Evolutionary conservation across 2,329 filamentous ascomycete genomes (phyloP).

Genomic region (Aspergillus neoniger): DNA sequence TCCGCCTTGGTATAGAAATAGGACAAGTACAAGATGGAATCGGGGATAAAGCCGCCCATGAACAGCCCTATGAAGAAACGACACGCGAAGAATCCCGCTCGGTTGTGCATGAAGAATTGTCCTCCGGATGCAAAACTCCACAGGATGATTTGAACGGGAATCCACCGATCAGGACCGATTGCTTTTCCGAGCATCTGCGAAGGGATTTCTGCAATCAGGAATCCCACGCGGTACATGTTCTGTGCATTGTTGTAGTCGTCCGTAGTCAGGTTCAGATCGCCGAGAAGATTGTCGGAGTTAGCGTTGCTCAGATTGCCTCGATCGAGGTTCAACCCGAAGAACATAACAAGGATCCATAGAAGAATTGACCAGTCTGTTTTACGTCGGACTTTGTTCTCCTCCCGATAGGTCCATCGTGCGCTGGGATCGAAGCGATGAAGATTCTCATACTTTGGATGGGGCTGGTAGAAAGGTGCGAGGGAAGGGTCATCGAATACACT

Average conservation of each 20-base stretch:
- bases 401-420: conserved; percentile 32
- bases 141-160: conserved; percentile 33
- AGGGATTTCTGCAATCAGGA: conserved; percentile 35
- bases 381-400: conserved; percentile 26
- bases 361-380: conserved; percentile 38
- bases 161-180: conserved; percentile 32
- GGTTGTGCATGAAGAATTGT: conserved; percentile 30
- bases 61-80: conserved; percentile 50
- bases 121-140: conserved; percentile 29
- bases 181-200: conserved; percentile 34
- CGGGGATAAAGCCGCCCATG: conserved; percentile 56
- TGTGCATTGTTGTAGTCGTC: conserved; percentile 37
- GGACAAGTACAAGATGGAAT: conserved; percentile 37
- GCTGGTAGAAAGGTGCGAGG: conserved; percentile 36
- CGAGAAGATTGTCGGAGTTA: conserved; percentile 29
- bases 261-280: conserved; percentile 30
- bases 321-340: conserved; percentile 32
- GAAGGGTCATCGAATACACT: conserved; percentile 49
- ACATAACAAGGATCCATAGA: conserved; percentile 52
- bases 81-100: conserved; percentile 45
- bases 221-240: conserved; percentile 32
- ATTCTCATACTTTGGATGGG: conserved; percentile 39
- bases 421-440: conserved; percentile 37
- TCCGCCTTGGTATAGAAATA: conserved; percentile 44
- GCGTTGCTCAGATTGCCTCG: conserved; percentile 31